These are phyloP conservation scores for Hypoxylon fragiforme DNA, from an alignment of 495 filamentous ascomycete genomes.

Conservation along the genomic window DNA sequence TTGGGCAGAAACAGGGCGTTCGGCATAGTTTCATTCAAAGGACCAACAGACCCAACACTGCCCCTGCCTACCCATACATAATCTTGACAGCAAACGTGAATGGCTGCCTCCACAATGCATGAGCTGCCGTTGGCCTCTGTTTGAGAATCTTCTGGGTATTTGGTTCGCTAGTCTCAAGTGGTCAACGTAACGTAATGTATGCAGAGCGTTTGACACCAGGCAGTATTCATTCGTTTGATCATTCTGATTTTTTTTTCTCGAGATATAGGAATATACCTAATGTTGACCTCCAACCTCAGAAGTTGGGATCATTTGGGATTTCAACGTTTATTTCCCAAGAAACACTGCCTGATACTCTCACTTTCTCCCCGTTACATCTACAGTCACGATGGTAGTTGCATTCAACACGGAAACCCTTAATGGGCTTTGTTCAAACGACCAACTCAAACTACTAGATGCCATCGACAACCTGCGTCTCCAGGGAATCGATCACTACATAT, in stretches of 20 bases:
- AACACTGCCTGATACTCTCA: not conserved
- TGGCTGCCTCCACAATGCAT: not conserved
- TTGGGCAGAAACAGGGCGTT: no score
- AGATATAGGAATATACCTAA: not conserved
- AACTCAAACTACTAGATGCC: slow-evolving; percentile 50
- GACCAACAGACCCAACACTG: no score
- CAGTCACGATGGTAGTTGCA: slow-evolving; percentile 10
- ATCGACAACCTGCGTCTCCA: slow-evolving; percentile 54
- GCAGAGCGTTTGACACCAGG: not conserved
- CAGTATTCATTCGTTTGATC: not conserved
- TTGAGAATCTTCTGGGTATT: not conserved
- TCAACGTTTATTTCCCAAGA: no score
- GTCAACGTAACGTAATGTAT: not conserved
- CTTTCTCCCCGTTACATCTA: not conserved
- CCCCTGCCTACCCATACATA: not conserved
- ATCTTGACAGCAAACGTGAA: not conserved
- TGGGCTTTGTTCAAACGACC: slow-evolving; percentile 25
- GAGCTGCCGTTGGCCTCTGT: not conserved
- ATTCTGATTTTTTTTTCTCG: not conserved
- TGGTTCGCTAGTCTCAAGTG: not conserved
- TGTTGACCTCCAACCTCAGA: not conserved
- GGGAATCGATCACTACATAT: slow-evolving; percentile 55
- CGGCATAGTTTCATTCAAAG: no score
- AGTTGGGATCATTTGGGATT: no score
- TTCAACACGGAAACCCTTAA: slow-evolving; percentile 22